Evolutionary conservation across 2,329 filamentous ascomycete genomes (phyloP), one percentile per base, ranked within the genome.

Genomic region (Verticillium zaregamsianum): DNA sequence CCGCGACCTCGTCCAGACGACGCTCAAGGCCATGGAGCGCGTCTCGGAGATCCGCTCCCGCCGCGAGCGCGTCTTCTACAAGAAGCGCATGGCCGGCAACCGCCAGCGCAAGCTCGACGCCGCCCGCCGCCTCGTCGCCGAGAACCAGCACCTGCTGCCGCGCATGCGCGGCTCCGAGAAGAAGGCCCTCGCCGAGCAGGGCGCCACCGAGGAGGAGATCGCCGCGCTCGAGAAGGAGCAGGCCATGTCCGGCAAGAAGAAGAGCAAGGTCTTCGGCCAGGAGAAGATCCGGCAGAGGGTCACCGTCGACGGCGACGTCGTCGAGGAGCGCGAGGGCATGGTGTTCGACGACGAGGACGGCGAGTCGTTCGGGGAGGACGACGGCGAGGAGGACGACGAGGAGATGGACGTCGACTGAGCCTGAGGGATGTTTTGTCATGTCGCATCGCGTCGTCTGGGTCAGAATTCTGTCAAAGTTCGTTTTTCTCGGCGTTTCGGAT

Each of bases 1-100:
- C 86, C 90, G 95, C 77, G 92, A 96, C 69, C 87, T 97, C 66
- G 88, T 97, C 66, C 84, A 86, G 69, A 92, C 90, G 72, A 98
- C 95, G 17, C 84, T 98, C 77, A 87, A 90, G 74, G 94, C 93
- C 68, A 99, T 99, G 93, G 85, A 92, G 78, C 86, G 94, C 66
- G 89, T 98, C 70, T 82, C 86, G 70, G 93, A 97, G 82, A 94
- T 98, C 77, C 84, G 93, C 60, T 78, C 86, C 62, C 86, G 88
- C 73, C 86, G 95, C 73, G 94, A 98, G 84, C 86, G 92, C 69
- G 90, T 90, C 67, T 97, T 97, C 80, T 97, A 97, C 83, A 93
- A 92, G 86, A 89, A 90, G 74, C 89, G 95, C 74, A 93, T 98
- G 91, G 88, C 88, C 59, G 93, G 93, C 76, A 96, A 96, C 80